These are phyloP conservation scores for Powellomyces hirtus DNA, from an alignment of 192 early-diverging fungal genomes.

Conservation along the genomic window DNA sequence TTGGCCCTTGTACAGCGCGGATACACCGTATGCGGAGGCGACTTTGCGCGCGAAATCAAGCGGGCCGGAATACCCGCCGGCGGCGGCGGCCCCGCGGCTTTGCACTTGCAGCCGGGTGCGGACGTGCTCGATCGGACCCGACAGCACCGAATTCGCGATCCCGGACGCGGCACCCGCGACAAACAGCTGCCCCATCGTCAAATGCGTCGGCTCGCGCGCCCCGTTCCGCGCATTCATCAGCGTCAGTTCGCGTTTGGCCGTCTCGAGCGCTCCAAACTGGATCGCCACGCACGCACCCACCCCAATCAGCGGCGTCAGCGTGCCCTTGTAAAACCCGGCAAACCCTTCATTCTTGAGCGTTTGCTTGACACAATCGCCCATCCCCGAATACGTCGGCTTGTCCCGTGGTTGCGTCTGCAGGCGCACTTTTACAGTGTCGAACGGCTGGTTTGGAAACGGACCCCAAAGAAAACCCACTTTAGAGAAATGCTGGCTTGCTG, in stretches of 20 bases:
- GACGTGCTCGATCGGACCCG: constrained; percentile 93
- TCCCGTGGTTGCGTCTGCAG: constrained; percentile 87
- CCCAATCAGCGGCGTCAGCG: constrained; percentile 89
- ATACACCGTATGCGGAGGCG: constrained; percentile 68
- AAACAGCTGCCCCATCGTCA: constrained; percentile 81
- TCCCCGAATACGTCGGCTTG: constrained; percentile 70
- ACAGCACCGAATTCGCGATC: constrained; percentile 84
- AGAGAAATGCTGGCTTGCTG: too few species aligned
- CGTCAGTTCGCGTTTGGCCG: constrained; percentile 79
- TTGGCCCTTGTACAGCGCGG: constrained; percentile 90
- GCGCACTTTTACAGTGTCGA: constrained; percentile 60
- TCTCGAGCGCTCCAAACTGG: constrained; percentile 89
- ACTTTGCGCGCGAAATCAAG: constrained; percentile 82
- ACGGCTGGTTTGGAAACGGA: too few species aligned
- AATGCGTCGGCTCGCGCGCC: constrained; percentile 24
- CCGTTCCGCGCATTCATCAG: constrained; percentile 45
- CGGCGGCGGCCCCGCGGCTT: constrained; percentile 41
- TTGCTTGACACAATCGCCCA: constrained; percentile 85
- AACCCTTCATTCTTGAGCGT: constrained; percentile 74
- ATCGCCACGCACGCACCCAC: constrained; percentile 96
- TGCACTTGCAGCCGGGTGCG: constrained; percentile 94
- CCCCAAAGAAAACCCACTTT: too few species aligned
- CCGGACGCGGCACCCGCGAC: constrained; percentile 82
- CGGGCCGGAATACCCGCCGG: constrained; percentile 58
- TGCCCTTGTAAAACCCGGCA: constrained; percentile 58